These are phyloP conservation scores for Macroventuria anomochaeta DNA, from an alignment of 2,329 filamentous ascomycete genomes.

Conservation along the genomic window DNA sequence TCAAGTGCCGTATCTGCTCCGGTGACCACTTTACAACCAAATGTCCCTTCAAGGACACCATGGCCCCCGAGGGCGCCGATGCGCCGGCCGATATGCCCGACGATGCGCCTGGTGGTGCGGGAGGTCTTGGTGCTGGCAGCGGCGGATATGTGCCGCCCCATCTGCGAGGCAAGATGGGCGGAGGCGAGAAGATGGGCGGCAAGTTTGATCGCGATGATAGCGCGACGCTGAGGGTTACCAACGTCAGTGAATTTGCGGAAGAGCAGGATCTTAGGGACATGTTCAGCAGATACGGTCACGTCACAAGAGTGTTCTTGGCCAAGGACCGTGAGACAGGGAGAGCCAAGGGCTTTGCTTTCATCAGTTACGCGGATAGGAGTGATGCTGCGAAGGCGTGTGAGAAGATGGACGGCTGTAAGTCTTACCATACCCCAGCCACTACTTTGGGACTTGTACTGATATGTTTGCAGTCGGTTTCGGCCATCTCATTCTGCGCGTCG, in stretches of 20 bases:
- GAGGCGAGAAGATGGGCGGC: constrained; percentile 84
- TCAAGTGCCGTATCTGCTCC: constrained; percentile 99
- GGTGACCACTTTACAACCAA: constrained; percentile 99
- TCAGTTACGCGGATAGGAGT: constrained; percentile 88
- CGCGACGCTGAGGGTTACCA: constrained; percentile 95
- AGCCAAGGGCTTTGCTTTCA: constrained; percentile 98
- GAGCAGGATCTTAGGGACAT: constrained; percentile 94
- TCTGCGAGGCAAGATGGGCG: constrained; percentile 77
- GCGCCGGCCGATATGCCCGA: constrained; percentile 56
- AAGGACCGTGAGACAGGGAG: constrained; percentile 96
- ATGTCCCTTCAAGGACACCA: constrained; percentile 99
- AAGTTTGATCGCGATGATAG: constrained; percentile 97
- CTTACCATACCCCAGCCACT: not conserved
- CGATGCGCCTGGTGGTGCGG: constrained; percentile 56
- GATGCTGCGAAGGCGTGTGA: constrained; percentile 92
- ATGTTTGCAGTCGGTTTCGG: constrained; percentile 69
- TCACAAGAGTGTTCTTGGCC: constrained; percentile 95
- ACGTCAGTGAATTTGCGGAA: constrained; percentile 97
- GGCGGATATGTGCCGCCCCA: constrained; percentile 95
- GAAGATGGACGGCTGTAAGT: constrained; percentile 93
- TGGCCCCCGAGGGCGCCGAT: constrained; percentile 76
- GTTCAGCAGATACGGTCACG: constrained; percentile 96
- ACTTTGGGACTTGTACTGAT: constrained; percentile 23
- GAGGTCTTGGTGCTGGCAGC: constrained; percentile 68
- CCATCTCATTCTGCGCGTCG: constrained; percentile 84